These are phyloP conservation scores for Fusarium marasasianum DNA, from an alignment of 2,329 filamentous ascomycete species.

Conservation along the genomic window DNA sequence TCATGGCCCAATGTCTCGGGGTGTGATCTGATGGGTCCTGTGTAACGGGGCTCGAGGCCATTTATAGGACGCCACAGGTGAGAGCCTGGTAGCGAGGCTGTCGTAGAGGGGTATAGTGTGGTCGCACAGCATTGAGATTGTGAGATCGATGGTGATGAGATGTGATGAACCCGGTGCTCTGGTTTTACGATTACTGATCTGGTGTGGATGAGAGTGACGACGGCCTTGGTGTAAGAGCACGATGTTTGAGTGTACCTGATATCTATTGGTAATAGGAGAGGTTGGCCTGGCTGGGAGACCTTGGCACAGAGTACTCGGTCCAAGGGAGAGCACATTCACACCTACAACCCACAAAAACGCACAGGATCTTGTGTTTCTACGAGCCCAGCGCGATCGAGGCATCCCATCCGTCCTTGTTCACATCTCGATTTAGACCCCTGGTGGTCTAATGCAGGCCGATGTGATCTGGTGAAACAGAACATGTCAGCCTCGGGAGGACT, in stretches of 20 bases:
- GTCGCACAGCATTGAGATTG: conserved; percentile 27
- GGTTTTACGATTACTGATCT: conserved; percentile 8
- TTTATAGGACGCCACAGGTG: conserved; percentile 30
- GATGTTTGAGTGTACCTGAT: background rate
- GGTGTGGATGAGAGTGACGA: conserved; percentile 6
- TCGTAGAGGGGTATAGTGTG: conserved; percentile 10
- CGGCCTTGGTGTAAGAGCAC: background rate
- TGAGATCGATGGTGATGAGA: conserved; percentile 19
- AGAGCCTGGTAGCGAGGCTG: background rate
- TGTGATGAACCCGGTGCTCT: conserved; percentile 30
- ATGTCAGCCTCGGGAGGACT: conserved; percentile 22
- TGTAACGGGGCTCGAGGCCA: background rate
- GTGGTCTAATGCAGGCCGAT: conserved; percentile 33
- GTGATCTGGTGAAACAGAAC: conserved; percentile 39
- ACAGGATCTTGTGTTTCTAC: conserved; percentile 12
- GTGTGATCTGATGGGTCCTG: conserved; percentile 9
- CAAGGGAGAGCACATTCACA: background rate
- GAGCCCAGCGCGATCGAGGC: conserved; percentile 18
- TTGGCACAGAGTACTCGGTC: background rate
- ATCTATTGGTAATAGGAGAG: background rate
- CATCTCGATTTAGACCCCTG: conserved; percentile 39
- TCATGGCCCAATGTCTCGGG: conserved; percentile 36
- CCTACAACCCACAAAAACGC: background rate
- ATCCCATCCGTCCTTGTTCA: conserved; percentile 1
- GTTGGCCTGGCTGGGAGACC: background rate